Conservation (phyloP, 345 rosid species). For the Microcos paniculata region DNA sequence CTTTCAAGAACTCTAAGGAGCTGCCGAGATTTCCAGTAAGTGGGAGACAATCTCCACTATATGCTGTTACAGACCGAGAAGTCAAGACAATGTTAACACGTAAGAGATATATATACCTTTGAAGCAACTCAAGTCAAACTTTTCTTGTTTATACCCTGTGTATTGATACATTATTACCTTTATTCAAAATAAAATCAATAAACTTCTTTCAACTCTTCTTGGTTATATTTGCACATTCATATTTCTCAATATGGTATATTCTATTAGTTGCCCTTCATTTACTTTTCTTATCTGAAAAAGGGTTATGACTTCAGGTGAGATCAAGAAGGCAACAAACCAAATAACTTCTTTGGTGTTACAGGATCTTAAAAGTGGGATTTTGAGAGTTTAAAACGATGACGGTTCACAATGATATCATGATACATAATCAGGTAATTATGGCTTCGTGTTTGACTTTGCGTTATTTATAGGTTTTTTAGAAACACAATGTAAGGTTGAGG, state of each 20-base stretch:
- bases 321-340: neutral
- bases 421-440: neutral
- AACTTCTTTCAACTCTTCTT: neutral
- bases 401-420: neutral
- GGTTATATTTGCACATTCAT: neutral
- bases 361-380: neutral
- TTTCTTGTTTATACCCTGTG: neutral
- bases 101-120: neutral
- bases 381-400: neutral
- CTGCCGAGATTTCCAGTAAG: conserved; percentile 29
- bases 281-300: neutral
- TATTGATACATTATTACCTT: neutral
- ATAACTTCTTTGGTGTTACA: neutral
- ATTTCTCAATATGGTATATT: neutral
- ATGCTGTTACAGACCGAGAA: conserved; percentile 35
- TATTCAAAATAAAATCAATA: neutral
- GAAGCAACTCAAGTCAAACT: neutral
- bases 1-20: conserved; percentile 34
- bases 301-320: neutral
- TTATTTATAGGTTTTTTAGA: too few relatives aligned
- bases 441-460: neutral
- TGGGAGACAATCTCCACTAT: conserved; percentile 43
- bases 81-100: conserved; percentile 7
- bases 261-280: neutral
- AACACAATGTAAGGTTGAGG: too few relatives aligned